These are phyloP conservation scores for Stipa capillata DNA, from an alignment of 176 grass and related monocot species.

Conservation along the genomic window DNA sequence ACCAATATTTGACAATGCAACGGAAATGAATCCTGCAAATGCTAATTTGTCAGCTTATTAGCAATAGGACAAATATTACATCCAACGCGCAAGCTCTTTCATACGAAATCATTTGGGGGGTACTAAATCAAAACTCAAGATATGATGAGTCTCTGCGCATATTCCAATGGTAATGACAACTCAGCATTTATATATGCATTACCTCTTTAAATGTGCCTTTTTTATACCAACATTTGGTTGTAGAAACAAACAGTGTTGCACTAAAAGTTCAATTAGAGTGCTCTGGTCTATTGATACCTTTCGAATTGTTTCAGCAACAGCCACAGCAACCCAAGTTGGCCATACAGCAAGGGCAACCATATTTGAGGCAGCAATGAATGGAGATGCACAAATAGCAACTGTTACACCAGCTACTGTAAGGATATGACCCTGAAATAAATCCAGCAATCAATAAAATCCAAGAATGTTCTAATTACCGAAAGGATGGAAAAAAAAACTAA, in stretches of 20 bases:
- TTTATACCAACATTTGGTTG: not conserved
- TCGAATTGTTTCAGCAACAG: conserved; percentile 74
- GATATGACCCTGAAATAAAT: conserved; percentile 62
- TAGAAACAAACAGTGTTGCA: not conserved
- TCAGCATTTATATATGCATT: not conserved
- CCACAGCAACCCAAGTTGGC: conserved; percentile 82
- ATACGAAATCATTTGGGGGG: not conserved
- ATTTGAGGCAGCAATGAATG: conserved; percentile 65
- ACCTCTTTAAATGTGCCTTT: not conserved
- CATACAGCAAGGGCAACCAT: conserved; percentile 77
- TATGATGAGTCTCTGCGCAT: not conserved
- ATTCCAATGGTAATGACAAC: not conserved
- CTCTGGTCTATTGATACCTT: conserved; percentile 37
- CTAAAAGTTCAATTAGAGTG: not conserved
- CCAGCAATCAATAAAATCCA: not conserved
- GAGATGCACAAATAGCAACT: conserved; percentile 74
- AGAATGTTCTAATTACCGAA: not conserved
- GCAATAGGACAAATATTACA: not conserved
- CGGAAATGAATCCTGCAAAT: not conserved
- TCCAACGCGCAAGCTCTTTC: not conserved
- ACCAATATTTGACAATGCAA: not conserved
- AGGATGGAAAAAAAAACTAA: not conserved
- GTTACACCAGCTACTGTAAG: conserved; percentile 86
- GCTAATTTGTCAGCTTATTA: not conserved
- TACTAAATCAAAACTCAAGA: not conserved